These are phyloP conservation scores for Geosmithia morbida DNA, from an alignment of 2,329 filamentous ascomycete genomes.

Conservation along the genomic window DNA sequence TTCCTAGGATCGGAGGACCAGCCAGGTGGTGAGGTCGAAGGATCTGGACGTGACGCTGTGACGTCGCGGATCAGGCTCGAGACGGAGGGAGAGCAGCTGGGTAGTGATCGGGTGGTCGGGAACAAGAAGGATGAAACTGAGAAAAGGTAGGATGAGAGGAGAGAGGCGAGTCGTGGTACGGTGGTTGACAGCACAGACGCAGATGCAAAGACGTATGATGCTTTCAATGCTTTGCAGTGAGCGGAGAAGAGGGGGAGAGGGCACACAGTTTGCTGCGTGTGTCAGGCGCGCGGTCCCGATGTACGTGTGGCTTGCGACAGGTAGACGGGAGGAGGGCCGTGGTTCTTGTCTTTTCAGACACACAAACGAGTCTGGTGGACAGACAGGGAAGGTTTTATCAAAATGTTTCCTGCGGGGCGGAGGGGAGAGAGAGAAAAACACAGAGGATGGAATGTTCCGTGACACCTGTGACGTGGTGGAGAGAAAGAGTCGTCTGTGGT, in stretches of 20 bases:
- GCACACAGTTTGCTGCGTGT: neutral
- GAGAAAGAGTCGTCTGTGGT: neutral
- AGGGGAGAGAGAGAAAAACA: neutral
- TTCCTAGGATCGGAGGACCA: neutral
- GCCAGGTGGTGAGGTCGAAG: neutral
- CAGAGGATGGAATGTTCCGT: neutral
- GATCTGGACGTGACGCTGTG: neutral
- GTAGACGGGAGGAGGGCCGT: neutral
- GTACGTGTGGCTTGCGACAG: neutral
- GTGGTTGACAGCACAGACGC: neutral
- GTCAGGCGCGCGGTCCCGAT: neutral
- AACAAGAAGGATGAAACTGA: neutral
- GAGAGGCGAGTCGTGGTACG: neutral
- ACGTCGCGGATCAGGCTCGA: conserved; percentile 1
- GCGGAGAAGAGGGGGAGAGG: neutral
- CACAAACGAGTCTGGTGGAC: too few relatives aligned
- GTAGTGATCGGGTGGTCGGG: neutral
- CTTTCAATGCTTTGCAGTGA: neutral
- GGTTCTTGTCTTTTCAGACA: neutral
- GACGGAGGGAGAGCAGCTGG: conserved; percentile 4
- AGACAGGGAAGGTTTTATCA: neutral
- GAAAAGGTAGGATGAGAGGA: neutral
- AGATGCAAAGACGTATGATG: too few relatives aligned
- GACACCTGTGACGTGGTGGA: neutral
- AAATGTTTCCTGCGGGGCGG: neutral